phyloP scores from a whole-genome alignment of 2,329 filamentous ascomycete species.

The Exophiala aquamarina region DNA sequence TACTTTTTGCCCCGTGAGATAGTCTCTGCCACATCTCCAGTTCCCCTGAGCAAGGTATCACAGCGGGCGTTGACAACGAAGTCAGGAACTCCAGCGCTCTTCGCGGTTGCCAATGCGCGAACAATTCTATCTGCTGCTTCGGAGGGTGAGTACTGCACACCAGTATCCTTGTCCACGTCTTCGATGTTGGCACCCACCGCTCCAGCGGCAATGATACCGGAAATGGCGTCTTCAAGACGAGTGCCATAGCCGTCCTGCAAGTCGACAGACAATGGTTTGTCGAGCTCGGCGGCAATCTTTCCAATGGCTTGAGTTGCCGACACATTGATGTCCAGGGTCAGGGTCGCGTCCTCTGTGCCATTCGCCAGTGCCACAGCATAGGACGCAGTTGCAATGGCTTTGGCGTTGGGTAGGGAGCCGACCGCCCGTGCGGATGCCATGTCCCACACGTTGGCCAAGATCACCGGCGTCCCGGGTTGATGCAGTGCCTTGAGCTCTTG shows the following conservation, averaged over 20 bases:
- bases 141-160: slow-evolving; percentile 35
- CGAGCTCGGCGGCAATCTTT: slow-evolving; percentile 38
- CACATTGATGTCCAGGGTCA: slow-evolving; percentile 55
- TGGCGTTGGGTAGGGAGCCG: slow-evolving; percentile 35
- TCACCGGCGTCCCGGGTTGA: slow-evolving; percentile 49
- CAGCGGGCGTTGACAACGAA: slow-evolving; percentile 62
- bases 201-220: slow-evolving; percentile 49
- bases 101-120: slow-evolving; percentile 43
- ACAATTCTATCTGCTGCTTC: slow-evolving; percentile 52
- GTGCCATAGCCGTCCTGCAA: slow-evolving; percentile 61
- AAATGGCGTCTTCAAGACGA: slow-evolving; percentile 47
- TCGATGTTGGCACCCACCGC: slow-evolving; percentile 62
- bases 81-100: slow-evolving; percentile 51
- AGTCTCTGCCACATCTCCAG: slow-evolving; percentile 45
- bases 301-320: slow-evolving; percentile 40
- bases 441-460: slow-evolving; percentile 60
- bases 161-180: slow-evolving; percentile 43
- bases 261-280: slow-evolving; percentile 56
- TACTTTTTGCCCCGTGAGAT: slow-evolving; percentile 57
- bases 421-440: slow-evolving; percentile 49
- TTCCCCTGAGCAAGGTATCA: slow-evolving; percentile 50
- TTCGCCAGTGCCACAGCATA: slow-evolving; percentile 51
- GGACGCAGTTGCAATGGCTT: slow-evolving; percentile 51
- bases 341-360: slow-evolving; percentile 48
- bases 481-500: slow-evolving; percentile 48